Conservation (phyloP, 2,329 filamentous ascomycete genomes). For the Aspergillus sp. region DNA sequence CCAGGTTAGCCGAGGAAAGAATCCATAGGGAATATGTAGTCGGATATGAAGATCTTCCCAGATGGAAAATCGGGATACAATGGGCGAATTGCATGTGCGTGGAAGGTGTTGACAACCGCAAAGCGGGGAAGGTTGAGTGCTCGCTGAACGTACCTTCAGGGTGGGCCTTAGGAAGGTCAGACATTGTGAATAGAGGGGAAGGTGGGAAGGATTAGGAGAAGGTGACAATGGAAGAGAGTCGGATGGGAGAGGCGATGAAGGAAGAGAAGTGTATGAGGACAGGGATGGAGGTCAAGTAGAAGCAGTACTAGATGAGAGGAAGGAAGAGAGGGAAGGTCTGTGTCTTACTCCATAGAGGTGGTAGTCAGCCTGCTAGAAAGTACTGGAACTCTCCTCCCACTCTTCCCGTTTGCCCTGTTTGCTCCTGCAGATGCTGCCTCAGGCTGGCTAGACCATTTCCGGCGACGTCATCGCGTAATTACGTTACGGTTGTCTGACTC, state of each 20-base stretch:
- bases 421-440: slow-evolving; percentile 18
- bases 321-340: background rate
- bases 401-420: slow-evolving; percentile 34
- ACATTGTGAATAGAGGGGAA: slow-evolving; percentile 19
- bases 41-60: too few species aligned
- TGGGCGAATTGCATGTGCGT: background rate
- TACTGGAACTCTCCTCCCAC: slow-evolving; percentile 37
- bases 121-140: slow-evolving; percentile 30
- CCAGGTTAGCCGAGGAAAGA: slow-evolving; percentile 4
- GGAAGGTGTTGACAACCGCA: slow-evolving; percentile 11
- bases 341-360: background rate
- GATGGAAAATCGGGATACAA: background rate
- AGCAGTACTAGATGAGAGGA: slow-evolving; percentile 7
- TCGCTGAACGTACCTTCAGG: slow-evolving; percentile 46
- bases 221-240: slow-evolving; percentile 2
- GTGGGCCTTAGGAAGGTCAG: slow-evolving; percentile 33
- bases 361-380: slow-evolving; percentile 35
- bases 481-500: background rate
- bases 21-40: background rate
- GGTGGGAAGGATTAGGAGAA: slow-evolving; percentile 8
- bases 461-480: slow-evolving; percentile 9
- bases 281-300: slow-evolving; percentile 10
- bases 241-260: background rate
- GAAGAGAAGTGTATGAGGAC: slow-evolving; percentile 4
- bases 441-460: slow-evolving; percentile 11